Percentiles rank a stretch among this genome's conserved stretches.
These are phyloP conservation scores for Alnus glutinosa DNA, from an alignment of 306 rosid species.

Conservation along the genomic window DNA sequence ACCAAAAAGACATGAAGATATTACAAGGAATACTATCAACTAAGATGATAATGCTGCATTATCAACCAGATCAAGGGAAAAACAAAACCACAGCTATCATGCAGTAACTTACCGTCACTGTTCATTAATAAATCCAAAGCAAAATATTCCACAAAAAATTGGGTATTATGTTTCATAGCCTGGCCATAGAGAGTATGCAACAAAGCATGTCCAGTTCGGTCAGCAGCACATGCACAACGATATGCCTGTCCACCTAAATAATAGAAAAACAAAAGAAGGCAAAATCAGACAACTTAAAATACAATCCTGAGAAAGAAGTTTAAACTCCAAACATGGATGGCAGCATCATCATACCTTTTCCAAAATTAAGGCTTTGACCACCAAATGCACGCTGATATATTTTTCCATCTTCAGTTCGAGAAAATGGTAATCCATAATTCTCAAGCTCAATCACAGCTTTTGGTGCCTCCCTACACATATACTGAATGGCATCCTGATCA, in stretches of 20 bases:
- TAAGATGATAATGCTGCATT: neutral
- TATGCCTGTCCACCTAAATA: constrained; percentile 86
- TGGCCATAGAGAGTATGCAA: constrained; percentile 88
- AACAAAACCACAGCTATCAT: neutral
- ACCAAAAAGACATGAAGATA: neutral
- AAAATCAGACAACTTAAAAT: constrained; percentile 24
- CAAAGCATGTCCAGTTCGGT: constrained; percentile 91
- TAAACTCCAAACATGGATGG: constrained; percentile 20
- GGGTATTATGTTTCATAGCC: constrained; percentile 90
- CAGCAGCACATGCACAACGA: constrained; percentile 98
- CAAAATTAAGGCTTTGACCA: constrained; percentile 92
- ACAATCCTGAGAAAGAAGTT: constrained; percentile 2
- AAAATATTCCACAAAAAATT: constrained; percentile 86
- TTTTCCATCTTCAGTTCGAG: constrained; percentile 83
- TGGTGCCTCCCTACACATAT: constrained; percentile 96
- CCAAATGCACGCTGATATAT: constrained; percentile 98
- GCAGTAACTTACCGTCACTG: constrained; percentile 64
- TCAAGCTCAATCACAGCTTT: constrained; percentile 93
- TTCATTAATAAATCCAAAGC: constrained; percentile 83
- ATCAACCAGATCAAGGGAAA: constrained; percentile 3
- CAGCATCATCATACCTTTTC: constrained; percentile 58
- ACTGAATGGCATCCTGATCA: constrained; percentile 97
- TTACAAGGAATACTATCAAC: neutral
- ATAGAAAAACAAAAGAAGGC: constrained; percentile 27
- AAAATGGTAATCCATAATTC: constrained; percentile 88